A percentile compares a stretch with the other conserved stretches of the same genome.
Conservation (phyloP, 202 grass and related monocot species). For the Digitaria exilis region DNA sequence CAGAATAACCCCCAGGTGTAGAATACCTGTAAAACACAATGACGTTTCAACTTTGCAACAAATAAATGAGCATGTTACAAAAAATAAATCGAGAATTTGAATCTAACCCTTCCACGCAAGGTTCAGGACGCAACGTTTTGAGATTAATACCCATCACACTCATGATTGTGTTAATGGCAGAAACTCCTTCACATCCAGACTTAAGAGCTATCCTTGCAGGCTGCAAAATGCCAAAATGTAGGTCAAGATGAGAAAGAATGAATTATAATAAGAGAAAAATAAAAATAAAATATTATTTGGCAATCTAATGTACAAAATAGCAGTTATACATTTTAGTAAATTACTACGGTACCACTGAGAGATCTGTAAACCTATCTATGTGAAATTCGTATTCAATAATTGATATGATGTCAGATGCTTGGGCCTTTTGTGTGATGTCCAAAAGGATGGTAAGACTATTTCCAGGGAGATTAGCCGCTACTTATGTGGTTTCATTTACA, state of each 20-base stretch:
- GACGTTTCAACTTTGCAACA: constrained; percentile 17
- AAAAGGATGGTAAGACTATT: background rate
- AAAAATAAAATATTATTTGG: background rate
- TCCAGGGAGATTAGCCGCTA: background rate
- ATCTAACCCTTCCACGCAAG: constrained; percentile 87
- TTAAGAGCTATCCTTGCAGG: constrained; percentile 84
- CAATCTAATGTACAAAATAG: background rate
- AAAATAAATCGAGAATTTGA: constrained; percentile 19
- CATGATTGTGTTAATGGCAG: constrained; percentile 99
- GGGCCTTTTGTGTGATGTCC: background rate
- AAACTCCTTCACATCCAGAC: constrained; percentile 85
- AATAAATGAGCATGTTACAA: constrained; percentile 6
- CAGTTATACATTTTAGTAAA: background rate
- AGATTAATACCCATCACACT: constrained; percentile 97
- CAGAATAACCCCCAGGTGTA: constrained; percentile 96
- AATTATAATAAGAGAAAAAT: background rate
- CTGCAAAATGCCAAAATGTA: constrained; percentile 56
- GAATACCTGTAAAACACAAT: constrained; percentile 63
- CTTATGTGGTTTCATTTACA: constrained; percentile 22
- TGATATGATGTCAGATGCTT: background rate
- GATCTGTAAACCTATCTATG: background rate
- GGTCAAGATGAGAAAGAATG: background rate
- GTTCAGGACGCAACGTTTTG: constrained; percentile 83
- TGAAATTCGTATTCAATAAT: constrained; percentile 25
- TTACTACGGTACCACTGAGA: background rate